Base-by-base conservation (phyloP, 1,284 basidiomycete species). In the Somion occarium region DNA sequence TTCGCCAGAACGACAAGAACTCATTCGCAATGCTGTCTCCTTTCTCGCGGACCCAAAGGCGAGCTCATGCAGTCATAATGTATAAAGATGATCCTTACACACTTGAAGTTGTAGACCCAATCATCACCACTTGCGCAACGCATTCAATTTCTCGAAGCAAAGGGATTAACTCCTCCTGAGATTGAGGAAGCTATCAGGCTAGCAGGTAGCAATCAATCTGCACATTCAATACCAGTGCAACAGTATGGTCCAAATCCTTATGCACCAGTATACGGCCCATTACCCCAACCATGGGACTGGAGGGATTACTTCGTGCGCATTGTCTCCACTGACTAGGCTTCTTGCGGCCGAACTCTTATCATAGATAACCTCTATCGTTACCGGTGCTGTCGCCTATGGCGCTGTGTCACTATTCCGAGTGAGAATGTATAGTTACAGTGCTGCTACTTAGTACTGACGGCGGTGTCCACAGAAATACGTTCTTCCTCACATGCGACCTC, bases 281-380 rank as follows among this genome's bases (percentile, higher is more conserved):
- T 68, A 27, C 55, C 66, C 30, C 82, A 80, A 18, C 76, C 75
- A 50, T 85, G 85, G 75, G 94, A 97, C 68, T 98, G 94, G 94
- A 76, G 93, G 54, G 94, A 98, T 69, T 91, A 95, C 67, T 98
- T 97, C 68, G 93, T 93, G 64, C 67, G 90, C 30, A 4, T n/a
- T 0, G 20, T 2, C 37, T 22, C 45, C 2, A 23, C 15, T 20
- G 20, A 12, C 22, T 23, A 38, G n/a, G n/a, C 20, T 27, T 9
- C 5, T 39, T 30, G 42, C 7, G 34, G 12, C 13, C 25, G 13
- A 19, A 22, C 13, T 30, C 18, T 42, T 13, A 44, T 44, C 19
- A n/a, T 61, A 96, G 92, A 97, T 99, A 64, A 94, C 96, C 72
- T 88, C 90, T 12, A 89, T 98, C 34, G 77, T 99, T 3, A 94